Conservation (phyloP, 352 stramenopile species). For the Phytopythium helicoides region DNA sequence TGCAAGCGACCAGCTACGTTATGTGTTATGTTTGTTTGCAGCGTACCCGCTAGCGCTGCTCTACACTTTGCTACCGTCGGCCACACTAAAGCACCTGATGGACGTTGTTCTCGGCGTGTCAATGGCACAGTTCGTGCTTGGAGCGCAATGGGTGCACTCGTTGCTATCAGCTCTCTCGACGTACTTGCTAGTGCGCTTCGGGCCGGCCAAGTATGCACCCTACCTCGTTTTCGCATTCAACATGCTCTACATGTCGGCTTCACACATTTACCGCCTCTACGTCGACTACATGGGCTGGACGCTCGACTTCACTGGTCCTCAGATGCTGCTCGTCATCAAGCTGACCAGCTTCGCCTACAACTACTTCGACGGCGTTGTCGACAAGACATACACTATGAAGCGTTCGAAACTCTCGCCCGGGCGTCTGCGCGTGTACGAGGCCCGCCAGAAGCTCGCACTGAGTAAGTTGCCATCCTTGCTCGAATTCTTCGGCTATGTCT, state of each 20-base stretch:
- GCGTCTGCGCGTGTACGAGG: slow-evolving; percentile 27
- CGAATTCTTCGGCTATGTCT: slow-evolving; percentile 96
- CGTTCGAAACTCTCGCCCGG: slow-evolving; percentile 21
- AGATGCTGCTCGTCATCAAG: slow-evolving; percentile 97
- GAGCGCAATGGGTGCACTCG: slow-evolving; percentile 93
- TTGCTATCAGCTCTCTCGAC: slow-evolving; percentile 89
- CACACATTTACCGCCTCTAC: slow-evolving; percentile 95
- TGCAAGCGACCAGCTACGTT: slow-evolving; percentile 68
- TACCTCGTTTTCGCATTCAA: slow-evolving; percentile 91
- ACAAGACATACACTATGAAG: slow-evolving; percentile 38
- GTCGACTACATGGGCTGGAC: slow-evolving; percentile 95
- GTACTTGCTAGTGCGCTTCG: slow-evolving; percentile 75
- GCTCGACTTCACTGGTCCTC: slow-evolving; percentile 81
- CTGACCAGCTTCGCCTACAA: slow-evolving; percentile 97
- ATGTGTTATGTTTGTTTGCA: slow-evolving; percentile 87
- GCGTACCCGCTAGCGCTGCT: slow-evolving; percentile 93
- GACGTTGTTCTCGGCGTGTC: slow-evolving; percentile 91
- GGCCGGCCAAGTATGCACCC: slow-evolving; percentile 44
- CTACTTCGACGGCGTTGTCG: slow-evolving; percentile 89
- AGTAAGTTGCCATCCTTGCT: slow-evolving; percentile 85
- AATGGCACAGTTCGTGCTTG: slow-evolving; percentile 94
- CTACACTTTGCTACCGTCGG: slow-evolving; percentile 80
- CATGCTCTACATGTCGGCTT: slow-evolving; percentile 90
- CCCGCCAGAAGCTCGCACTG: slow-evolving; percentile 53
- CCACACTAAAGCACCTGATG: slow-evolving; percentile 88